phyloP scores from a whole-genome alignment of 225 moss, liverwort and hornwort species.

The Takakia lepidozioides region DNA sequence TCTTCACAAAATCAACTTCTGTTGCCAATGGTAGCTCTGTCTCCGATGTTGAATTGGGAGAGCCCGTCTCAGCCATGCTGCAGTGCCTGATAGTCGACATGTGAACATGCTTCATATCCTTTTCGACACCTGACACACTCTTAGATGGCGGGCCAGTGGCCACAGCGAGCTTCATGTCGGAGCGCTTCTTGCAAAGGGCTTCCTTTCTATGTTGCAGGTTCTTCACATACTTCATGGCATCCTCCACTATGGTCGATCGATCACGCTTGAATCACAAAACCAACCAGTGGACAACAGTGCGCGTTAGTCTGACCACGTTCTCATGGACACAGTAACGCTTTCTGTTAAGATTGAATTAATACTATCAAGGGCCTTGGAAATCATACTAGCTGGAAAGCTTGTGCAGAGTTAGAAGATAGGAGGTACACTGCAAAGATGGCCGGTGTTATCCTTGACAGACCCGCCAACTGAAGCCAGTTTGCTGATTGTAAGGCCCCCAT shows the following conservation, averaged over 20 bases:
- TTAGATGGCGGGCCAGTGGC: conserved; percentile 6
- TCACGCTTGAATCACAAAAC: conserved; percentile 24
- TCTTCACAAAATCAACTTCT: background rate
- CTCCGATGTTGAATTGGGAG: conserved; percentile 9
- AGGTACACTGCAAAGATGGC: too few relatives aligned
- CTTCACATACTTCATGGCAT: conserved; percentile 45
- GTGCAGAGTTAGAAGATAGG: too few relatives aligned
- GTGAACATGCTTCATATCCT: conserved; percentile 15
- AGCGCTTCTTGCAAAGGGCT: conserved; percentile 14
- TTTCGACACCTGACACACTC: conserved; percentile 13
- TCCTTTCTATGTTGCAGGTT: conserved; percentile 60
- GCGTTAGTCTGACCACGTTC: too few relatives aligned
- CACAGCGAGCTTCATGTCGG: conserved; percentile 15
- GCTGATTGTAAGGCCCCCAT: too few relatives aligned
- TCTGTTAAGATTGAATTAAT: too few relatives aligned
- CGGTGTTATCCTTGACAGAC: too few relatives aligned
- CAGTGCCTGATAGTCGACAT: conserved; percentile 1
- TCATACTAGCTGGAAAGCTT: too few relatives aligned
- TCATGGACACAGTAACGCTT: too few relatives aligned
- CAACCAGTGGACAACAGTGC: too few relatives aligned
- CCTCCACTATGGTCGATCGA: conserved; percentile 39
- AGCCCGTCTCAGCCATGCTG: conserved; percentile 2
- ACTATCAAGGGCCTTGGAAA: too few relatives aligned
- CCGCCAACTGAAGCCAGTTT: too few relatives aligned
- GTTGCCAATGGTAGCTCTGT: background rate